Conservation (phyloP, 305 asterid genomes). For the Fraxinus angustifolia region DNA sequence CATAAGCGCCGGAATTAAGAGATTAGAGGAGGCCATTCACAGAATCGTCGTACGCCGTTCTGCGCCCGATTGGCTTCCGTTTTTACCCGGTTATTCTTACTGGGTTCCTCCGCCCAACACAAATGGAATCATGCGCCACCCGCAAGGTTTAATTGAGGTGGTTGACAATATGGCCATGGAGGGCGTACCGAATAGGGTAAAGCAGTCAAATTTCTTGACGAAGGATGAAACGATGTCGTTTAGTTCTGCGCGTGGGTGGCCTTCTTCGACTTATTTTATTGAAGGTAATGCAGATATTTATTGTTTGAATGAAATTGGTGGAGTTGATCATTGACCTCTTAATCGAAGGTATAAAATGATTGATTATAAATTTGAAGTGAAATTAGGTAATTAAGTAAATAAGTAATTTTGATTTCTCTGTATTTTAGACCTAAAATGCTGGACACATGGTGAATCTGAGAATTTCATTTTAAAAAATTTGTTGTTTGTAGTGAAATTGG, state of each 20-base stretch:
- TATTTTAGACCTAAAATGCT: neutral
- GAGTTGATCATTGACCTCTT: neutral
- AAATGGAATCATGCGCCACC: slow-evolving; percentile 7
- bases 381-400: neutral
- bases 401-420: neutral
- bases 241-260: slow-evolving; percentile 36
- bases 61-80: slow-evolving; percentile 27
- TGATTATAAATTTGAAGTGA: neutral
- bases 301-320: neutral
- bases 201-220: slow-evolving; percentile 8
- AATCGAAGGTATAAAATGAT: neutral
- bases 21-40: slow-evolving; percentile 32
- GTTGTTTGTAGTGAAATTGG: neutral
- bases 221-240: slow-evolving; percentile 35
- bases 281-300: slow-evolving; percentile 22
- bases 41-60: slow-evolving; percentile 27
- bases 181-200: neutral
- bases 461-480: neutral
- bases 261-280: slow-evolving; percentile 32
- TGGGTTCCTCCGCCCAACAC: slow-evolving; percentile 50
- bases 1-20: slow-evolving; percentile 23
- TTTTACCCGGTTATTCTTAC: slow-evolving; percentile 33
- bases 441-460: neutral
- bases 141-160: slow-evolving; percentile 34
- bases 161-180: slow-evolving; percentile 20